phyloP scores from a whole-genome alignment of 345 rosid species.

The Mallotus nudiflorus region DNA sequence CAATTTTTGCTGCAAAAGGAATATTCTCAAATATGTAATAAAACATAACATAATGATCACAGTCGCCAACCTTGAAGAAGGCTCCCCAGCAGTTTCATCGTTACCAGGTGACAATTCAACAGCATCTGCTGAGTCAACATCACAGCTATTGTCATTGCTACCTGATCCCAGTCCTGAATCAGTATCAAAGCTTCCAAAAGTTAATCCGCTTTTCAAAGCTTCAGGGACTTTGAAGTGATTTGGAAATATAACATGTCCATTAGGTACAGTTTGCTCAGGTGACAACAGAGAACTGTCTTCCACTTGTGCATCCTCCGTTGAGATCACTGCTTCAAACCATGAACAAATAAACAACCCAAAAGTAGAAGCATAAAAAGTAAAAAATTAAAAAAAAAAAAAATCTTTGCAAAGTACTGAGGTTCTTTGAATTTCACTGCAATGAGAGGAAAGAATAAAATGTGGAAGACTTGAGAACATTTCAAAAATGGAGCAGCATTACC shows the following conservation, averaged over 20 bases:
- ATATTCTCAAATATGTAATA: not conserved
- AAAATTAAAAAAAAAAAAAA: not conserved
- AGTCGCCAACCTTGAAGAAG: constrained; percentile 71
- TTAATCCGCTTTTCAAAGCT: constrained; percentile 66
- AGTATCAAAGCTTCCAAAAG: constrained; percentile 84
- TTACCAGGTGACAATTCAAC: constrained; percentile 40
- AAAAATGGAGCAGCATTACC: constrained; percentile 34
- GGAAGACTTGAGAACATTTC: not conserved
- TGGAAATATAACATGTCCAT: constrained; percentile 74
- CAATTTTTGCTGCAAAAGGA: not conserved
- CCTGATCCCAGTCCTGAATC: constrained; percentile 37
- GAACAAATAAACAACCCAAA: not conserved
- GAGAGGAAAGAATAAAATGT: not conserved
- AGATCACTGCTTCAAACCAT: constrained; percentile 31
- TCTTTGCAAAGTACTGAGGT: not conserved
- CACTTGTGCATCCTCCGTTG: constrained; percentile 34
- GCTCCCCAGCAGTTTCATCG: constrained; percentile 41
- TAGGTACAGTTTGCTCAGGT: constrained; percentile 36
- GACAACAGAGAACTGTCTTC: constrained; percentile 36
- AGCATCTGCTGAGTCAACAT: constrained; percentile 32
- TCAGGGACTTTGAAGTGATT: constrained; percentile 69
- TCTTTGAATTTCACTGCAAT: not conserved
- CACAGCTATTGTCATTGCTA: constrained; percentile 30
- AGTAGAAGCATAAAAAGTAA: not conserved
- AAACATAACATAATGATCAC: constrained; percentile 17